These are phyloP conservation scores for Viola pubescens DNA, from an alignment of 441 rosid genomes.

Conservation along the genomic window DNA sequence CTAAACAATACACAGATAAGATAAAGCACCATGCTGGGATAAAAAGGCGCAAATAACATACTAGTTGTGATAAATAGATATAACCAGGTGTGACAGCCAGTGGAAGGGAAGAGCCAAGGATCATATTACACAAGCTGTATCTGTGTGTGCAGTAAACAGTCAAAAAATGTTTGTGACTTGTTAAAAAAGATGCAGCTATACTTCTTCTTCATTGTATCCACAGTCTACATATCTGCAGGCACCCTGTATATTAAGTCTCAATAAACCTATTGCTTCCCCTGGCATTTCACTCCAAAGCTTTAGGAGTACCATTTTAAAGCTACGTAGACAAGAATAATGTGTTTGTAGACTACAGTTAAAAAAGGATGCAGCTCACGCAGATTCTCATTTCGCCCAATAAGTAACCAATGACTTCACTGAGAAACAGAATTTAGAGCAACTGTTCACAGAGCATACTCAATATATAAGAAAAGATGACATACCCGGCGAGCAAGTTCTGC, in stretches of 20 bases:
- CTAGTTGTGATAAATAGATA: too few species aligned
- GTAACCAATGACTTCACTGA: too few species aligned
- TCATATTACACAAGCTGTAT: slow-evolving; percentile 2
- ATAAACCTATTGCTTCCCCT: background rate
- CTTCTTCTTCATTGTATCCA: slow-evolving; percentile 1
- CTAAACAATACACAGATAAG: slow-evolving; percentile 25
- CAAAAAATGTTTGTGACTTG: background rate
- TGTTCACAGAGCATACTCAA: background rate
- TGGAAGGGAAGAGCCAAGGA: background rate
- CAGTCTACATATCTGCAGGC: background rate
- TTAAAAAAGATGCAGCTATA: background rate
- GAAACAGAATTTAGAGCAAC: background rate
- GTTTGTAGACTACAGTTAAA: too few species aligned
- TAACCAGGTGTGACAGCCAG: background rate
- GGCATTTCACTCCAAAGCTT: background rate
- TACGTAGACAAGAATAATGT: too few species aligned
- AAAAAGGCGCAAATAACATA: background rate
- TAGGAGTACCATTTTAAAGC: background rate
- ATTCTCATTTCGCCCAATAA: too few species aligned
- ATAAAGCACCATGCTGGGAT: slow-evolving; percentile 4
- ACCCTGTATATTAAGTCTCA: background rate
- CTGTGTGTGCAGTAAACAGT: background rate
- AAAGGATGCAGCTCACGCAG: background rate
- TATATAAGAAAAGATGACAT: slow-evolving; percentile 13
- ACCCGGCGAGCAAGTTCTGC: slow-evolving; percentile 87